These are phyloP conservation scores for Globisporangium spinosum DNA, from an alignment of 352 stramenopile species.

Conservation along the genomic window DNA sequence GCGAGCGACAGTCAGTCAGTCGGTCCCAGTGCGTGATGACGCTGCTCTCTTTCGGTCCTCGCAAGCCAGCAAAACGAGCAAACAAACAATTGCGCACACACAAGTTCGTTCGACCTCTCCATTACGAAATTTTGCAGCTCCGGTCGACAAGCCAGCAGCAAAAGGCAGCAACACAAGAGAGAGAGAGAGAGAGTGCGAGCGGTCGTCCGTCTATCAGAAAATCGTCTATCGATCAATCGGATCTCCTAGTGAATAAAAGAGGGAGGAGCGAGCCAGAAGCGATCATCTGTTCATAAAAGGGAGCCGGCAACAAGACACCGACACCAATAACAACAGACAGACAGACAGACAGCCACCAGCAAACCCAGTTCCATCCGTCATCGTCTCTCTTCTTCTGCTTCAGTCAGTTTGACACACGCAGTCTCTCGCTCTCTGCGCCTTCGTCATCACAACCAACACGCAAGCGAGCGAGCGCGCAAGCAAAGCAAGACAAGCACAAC, in stretches of 20 bases:
- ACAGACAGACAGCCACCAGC: background rate
- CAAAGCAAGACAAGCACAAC: constrained; percentile 1
- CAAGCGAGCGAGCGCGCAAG: background rate
- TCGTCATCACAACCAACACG: constrained; percentile 2
- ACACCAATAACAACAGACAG: constrained; percentile 4
- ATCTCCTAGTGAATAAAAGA: constrained; percentile 1
- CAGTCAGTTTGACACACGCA: constrained; percentile 8
- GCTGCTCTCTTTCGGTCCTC: background rate
- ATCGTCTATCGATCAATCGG: background rate
- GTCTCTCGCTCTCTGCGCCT: constrained; percentile 4
- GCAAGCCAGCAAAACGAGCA: background rate
- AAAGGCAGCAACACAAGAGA: constrained; percentile 4
- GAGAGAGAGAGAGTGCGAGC: constrained; percentile 1
- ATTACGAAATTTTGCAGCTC: constrained; percentile 14
- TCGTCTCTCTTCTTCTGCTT: constrained; percentile 3
- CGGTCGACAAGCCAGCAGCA: constrained; percentile 4
- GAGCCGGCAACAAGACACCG: constrained; percentile 2
- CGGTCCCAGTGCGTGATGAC: constrained; percentile 1
- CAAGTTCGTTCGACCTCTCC: constrained; percentile 10
- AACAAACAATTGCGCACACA: background rate
- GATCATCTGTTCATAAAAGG: constrained; percentile 12
- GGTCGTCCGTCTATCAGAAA: constrained; percentile 1
- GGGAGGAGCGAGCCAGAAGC: constrained; percentile 8
- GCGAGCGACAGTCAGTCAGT: background rate
- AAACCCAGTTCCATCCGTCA: constrained; percentile 3